Conservation (phyloP, 306 rosid genomes). For the Castanopsis chinensis region DNA sequence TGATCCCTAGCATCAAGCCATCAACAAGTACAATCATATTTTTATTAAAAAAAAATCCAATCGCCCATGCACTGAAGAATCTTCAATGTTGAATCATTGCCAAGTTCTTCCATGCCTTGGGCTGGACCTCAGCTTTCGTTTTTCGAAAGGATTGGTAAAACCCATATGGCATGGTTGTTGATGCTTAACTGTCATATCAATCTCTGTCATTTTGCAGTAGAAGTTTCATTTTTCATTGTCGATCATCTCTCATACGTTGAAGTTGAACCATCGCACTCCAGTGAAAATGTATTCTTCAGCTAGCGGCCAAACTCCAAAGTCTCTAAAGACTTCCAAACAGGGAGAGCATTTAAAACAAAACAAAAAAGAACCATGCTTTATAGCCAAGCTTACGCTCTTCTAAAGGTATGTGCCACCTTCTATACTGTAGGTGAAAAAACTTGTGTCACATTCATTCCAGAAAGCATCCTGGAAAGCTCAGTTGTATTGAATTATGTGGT, state of each 20-base stretch:
- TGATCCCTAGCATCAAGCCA: too few species aligned
- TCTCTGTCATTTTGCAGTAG: background rate
- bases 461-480: background rate
- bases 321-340: background rate
- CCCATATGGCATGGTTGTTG: background rate
- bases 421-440: background rate
- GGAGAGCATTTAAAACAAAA: background rate
- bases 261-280: constrained; percentile 39
- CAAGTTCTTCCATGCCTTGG: too few species aligned
- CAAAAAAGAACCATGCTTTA: background rate
- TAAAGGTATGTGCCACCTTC: background rate
- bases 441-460: background rate
- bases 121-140: too few species aligned
- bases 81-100: too few species aligned
- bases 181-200: constrained; percentile 2
- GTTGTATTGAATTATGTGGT: too few species aligned
- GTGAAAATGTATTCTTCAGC: constrained; percentile 36
- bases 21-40: too few species aligned
- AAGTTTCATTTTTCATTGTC: background rate
- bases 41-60: too few species aligned
- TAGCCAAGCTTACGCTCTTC: constrained; percentile 10
- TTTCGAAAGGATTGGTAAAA: too few species aligned
- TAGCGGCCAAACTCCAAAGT: constrained; percentile 23
- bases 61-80: too few species aligned
- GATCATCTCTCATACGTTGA: constrained; percentile 17